phyloP scores from a whole-genome alignment of 306 rosid species.

The Prunus fruticosa region DNA sequence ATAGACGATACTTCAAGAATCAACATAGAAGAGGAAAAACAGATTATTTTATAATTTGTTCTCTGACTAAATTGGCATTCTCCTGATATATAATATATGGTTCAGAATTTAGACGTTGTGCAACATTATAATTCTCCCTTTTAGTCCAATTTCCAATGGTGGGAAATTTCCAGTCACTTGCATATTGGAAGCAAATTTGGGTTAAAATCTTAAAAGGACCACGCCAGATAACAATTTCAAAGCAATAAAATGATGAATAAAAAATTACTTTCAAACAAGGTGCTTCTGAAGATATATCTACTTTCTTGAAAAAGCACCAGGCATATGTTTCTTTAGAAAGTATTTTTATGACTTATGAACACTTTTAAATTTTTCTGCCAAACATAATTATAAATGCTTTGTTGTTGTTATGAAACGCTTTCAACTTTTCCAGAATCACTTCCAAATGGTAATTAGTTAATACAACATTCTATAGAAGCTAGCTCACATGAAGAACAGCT shows the following conservation, averaged over 20 bases:
- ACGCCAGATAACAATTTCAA: not conserved
- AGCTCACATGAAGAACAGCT: slow-evolving; percentile 14
- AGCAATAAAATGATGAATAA: not conserved
- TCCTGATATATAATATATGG: not conserved
- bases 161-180: slow-evolving; percentile 1
- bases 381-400: rapidly evolving
- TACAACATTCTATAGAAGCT: not conserved
- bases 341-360: too few species aligned
- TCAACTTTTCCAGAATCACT: too few species aligned
- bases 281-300: too few species aligned
- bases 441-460: too few species aligned
- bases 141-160: not conserved
- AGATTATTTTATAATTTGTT: not conserved
- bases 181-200: not conserved
- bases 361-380: too few species aligned
- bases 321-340: too few species aligned
- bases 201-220: not conserved
- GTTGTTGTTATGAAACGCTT: too few species aligned
- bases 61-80: not conserved
- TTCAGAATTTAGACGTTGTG: too few species aligned
- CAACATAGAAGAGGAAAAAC: not conserved
- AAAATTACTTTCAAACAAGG: not conserved
- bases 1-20: not conserved
- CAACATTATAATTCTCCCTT: not conserved
- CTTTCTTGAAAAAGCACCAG: too few species aligned